Base-by-base conservation (phyloP, 2,329 filamentous ascomycete species). In the Lecanicillium sp. region DNA sequence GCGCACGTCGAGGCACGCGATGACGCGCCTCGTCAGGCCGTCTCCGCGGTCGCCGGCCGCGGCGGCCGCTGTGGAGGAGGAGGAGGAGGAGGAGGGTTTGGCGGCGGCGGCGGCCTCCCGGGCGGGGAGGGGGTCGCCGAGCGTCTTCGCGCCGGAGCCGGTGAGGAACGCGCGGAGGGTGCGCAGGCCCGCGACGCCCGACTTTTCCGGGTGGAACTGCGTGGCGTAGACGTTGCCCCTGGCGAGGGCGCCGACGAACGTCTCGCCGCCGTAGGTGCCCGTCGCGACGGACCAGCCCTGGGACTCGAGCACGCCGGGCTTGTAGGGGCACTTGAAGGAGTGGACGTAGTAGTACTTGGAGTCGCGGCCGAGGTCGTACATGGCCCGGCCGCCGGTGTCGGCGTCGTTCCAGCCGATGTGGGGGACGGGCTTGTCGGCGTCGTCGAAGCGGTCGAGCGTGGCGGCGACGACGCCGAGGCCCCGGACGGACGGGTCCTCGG, bases 331-430 rank as follows among this genome's bases (percentile, higher is more conserved):
- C 50, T 90, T 90, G 69, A 93, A 98, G 2, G 89, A 90, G 74
- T 98, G 93, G 49, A 98, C 91, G 63, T 98, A 98, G 71, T 98
- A 98, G 74, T 98, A 98, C 67, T 97, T 98, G 62, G 87, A 95
- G 45, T 77, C 76, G 1, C 87, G 83, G 23, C 79, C 74, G 46
- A 98, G 70, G 49, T 86, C 90, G 65, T 91, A 96, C 50, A 97
- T 78, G 56, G 63, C 64, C 50, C 62, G 67, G 51, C 65, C 70
- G 51, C 59, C 69, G 1, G 84, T 81, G 58, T 83, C 84, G 37
- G 94, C 93, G 57, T 84, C 90, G 68, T 98, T 98, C 93, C 93
- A 98, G 48, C 93, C 93, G 65, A 98, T 98, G 69, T 98, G 94
- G 32, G 93, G 93, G n/a, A 98, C 94, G 30, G 90, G 84, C 70